phyloP scores from a whole-genome alignment of 768 basidiomycete genomes.

The Pisolithus microcarpus region DNA sequence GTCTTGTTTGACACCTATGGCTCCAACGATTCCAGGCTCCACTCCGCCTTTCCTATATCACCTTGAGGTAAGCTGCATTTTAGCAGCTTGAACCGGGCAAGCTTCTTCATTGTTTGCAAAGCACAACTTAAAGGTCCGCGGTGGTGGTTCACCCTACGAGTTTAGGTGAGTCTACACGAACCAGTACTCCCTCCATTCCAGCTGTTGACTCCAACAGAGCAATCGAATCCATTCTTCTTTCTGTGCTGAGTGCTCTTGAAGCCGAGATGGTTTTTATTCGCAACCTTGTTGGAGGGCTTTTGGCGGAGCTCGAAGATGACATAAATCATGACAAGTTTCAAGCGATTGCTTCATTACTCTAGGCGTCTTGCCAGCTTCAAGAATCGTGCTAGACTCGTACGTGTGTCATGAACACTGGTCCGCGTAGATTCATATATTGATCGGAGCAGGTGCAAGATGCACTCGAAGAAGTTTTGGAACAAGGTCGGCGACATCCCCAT shows the following conservation, averaged over 20 bases:
- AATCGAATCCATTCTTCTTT: conserved; percentile 86
- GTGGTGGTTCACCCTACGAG: conserved; percentile 73
- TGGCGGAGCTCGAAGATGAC: conserved; percentile 91
- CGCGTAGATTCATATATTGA: not conserved
- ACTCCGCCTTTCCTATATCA: conserved; percentile 86
- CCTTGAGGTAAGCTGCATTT: conserved; percentile 51
- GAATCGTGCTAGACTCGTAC: conserved; percentile 79
- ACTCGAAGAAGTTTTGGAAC: conserved; percentile 84
- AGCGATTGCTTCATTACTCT: conserved; percentile 86
- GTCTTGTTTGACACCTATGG: conserved; percentile 91
- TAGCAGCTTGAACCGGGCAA: conserved; percentile 7
- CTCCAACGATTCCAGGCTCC: conserved; percentile 75
- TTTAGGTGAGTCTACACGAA: conserved; percentile 52
- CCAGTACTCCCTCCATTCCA: conserved; percentile 9
- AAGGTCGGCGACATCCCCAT: conserved; percentile 46
- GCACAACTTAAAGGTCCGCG: conserved; percentile 79
- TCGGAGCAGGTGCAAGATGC: conserved; percentile 71
- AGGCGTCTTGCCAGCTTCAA: conserved; percentile 83
- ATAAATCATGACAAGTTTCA: conserved; percentile 95
- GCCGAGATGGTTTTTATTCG: conserved; percentile 95
- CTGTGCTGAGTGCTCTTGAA: conserved; percentile 87
- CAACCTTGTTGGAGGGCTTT: conserved; percentile 79
- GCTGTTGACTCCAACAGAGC: conserved; percentile 49
- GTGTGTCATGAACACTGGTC: conserved; percentile 7
- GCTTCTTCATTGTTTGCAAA: conserved; percentile 24